These are phyloP conservation scores for Phyllosticta citribraziliensis DNA, from an alignment of 2,329 filamentous ascomycete species.

Conservation along the genomic window DNA sequence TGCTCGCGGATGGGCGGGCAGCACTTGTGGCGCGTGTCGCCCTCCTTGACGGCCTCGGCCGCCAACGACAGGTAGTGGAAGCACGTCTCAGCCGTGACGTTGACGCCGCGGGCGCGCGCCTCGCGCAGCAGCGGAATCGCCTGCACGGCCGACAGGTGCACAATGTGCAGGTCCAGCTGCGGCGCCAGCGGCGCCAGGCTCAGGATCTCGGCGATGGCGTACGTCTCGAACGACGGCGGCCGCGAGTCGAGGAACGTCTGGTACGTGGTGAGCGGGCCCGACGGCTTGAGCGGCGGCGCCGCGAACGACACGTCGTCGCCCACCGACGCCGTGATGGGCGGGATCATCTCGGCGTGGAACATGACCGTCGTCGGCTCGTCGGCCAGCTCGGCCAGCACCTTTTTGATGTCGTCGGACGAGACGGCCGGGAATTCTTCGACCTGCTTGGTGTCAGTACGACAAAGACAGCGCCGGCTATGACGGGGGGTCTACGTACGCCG, in stretches of 20 bases:
- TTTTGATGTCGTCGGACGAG: constrained; percentile 64
- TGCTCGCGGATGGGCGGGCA: constrained; percentile 81
- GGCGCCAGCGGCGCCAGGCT: constrained; percentile 72
- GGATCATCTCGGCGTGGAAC: constrained; percentile 98
- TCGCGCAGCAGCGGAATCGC: constrained; percentile 71
- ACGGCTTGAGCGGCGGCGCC: constrained; percentile 57
- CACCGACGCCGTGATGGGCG: constrained; percentile 71
- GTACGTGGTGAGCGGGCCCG: constrained; percentile 67
- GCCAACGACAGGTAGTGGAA: constrained; percentile 88
- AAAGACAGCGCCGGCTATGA: too few species aligned
- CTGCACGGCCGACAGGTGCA: constrained; percentile 83
- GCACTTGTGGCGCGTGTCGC: constrained; percentile 90
- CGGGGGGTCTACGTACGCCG: constrained; percentile 65
- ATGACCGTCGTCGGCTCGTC: constrained; percentile 82
- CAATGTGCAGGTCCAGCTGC: constrained; percentile 78
- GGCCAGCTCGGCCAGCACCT: constrained; percentile 72
- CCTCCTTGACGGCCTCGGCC: constrained; percentile 69
- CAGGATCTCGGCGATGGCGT: constrained; percentile 78
- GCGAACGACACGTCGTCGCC: constrained; percentile 66
- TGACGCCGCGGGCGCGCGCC: constrained; percentile 63
- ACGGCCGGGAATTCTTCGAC: constrained; percentile 94
- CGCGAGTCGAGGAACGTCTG: constrained; percentile 86
- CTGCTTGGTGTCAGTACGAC: constrained; percentile 25
- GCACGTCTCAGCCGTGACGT: constrained; percentile 89
- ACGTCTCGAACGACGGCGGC: constrained; percentile 82